Conservation (phyloP, 2,329 filamentous ascomycete species). For the Helicocarpus griseus region DNA sequence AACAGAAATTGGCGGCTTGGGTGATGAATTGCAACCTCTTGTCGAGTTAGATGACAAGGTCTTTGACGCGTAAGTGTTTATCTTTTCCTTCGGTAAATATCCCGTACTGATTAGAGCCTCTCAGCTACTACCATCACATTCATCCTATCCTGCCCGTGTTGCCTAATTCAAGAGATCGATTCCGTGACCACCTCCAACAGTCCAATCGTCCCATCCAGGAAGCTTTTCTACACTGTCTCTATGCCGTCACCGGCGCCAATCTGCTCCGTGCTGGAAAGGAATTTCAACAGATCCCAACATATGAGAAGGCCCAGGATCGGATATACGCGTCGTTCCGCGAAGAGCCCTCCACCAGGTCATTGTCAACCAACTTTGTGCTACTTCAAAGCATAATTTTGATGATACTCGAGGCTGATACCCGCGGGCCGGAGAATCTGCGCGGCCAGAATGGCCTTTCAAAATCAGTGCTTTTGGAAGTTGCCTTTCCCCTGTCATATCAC, state of each 20-base stretch:
- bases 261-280: conserved; percentile 23
- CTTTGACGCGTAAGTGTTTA: conserved; percentile 27
- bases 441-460: conserved; percentile 33
- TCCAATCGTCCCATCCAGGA: conserved; percentile 32
- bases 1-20: conserved; percentile 23
- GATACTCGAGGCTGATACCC: conserved; percentile 34
- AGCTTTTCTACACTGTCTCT: conserved; percentile 30
- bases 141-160: conserved; percentile 33
- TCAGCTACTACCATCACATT: conserved; percentile 33
- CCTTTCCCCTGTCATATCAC: conserved; percentile 29
- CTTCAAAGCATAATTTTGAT: conserved; percentile 33
- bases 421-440: conserved; percentile 33
- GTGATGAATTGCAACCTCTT: conserved; percentile 26
- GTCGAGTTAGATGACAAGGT: conserved; percentile 30
- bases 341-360: conserved; percentile 22
- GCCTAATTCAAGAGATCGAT: conserved; percentile 30
- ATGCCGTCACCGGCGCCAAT: conserved; percentile 31
- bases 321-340: conserved; percentile 31
- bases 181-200: conserved; percentile 29
- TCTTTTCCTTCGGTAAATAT: background rate
- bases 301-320: conserved; percentile 32
- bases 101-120: background rate
- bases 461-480: conserved; percentile 29
- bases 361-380: conserved; percentile 30
- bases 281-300: conserved; percentile 24